Conservation (phyloP, 2,329 filamentous ascomycete species). For the Neodidymelliopsis sp. region DNA sequence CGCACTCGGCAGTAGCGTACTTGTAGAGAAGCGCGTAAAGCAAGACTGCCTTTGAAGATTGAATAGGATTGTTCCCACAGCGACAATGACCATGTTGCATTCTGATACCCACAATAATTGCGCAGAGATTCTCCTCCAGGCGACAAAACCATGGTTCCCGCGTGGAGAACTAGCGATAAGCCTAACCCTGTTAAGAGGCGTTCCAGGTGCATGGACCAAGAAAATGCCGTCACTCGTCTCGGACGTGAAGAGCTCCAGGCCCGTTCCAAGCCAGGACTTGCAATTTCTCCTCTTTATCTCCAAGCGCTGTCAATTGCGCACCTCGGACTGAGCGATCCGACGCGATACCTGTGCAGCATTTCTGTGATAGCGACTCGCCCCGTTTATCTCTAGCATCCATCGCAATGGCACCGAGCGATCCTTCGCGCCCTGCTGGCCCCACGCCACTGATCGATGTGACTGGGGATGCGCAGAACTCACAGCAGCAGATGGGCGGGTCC, state of each 20-base stretch:
- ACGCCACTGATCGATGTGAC: slow-evolving; percentile 14
- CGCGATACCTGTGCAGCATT: background rate
- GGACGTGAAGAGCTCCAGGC: slow-evolving; percentile 18
- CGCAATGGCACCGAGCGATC: slow-evolving; percentile 15
- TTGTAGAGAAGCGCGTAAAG: background rate
- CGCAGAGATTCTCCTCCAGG: background rate
- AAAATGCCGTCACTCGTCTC: slow-evolving; percentile 1
- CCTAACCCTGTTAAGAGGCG: slow-evolving; percentile 6
- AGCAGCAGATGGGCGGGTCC: slow-evolving; percentile 11
- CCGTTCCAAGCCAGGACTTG: slow-evolving; percentile 1
- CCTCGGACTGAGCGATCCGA: background rate
- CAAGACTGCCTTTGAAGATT: background rate
- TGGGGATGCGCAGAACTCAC: slow-evolving; percentile 2
- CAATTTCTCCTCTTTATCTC: background rate
- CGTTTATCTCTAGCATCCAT: background rate
- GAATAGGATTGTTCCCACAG: background rate
- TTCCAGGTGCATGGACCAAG: background rate
- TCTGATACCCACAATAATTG: background rate
- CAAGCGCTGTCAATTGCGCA: slow-evolving; percentile 1
- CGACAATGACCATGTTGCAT: background rate
- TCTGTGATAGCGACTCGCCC: background rate
- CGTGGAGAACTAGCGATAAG: slow-evolving; percentile 10
- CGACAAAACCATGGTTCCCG: slow-evolving; percentile 12
- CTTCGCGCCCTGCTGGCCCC: slow-evolving; percentile 12
- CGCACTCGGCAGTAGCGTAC: background rate